phyloP scores from a whole-genome alignment of 208 protist species.

The Trypanosoma melophagium region DNA sequence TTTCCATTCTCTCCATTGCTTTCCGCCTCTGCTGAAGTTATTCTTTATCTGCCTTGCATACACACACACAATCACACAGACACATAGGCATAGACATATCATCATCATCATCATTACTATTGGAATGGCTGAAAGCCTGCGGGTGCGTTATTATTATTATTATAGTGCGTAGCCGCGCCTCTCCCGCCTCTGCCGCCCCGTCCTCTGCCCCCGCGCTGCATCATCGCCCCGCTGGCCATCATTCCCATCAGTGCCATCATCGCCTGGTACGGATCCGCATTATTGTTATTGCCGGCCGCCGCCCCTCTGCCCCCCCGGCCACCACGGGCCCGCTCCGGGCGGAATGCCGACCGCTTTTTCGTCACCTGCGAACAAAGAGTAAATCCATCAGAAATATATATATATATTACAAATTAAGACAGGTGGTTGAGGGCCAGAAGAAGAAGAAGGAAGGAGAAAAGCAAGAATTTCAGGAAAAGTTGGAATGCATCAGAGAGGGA shows the following conservation, averaged over 20 bases:
- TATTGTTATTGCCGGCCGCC: conserved; percentile 20
- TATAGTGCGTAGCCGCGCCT: not conserved
- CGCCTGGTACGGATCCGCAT: conserved; percentile 53
- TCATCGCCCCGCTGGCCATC: conserved; percentile 39
- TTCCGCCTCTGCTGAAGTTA: no score
- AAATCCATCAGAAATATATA: not conserved
- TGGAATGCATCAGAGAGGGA: conserved; percentile 15
- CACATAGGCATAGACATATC: not conserved
- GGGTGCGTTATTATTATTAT: not conserved
- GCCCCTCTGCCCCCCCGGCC: conserved; percentile 31
- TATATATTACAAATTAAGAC: no score
- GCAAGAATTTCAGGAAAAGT: conserved; percentile 9
- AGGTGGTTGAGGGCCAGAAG: no score
- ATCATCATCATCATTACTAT: conserved; percentile 14
- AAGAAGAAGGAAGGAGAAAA: conserved; percentile 11
- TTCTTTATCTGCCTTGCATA: not conserved
- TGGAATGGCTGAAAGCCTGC: conserved; percentile 58
- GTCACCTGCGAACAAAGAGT: conserved; percentile 44
- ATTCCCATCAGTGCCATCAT: conserved; percentile 73
- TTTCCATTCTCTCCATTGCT: no score
- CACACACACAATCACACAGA: conserved; percentile 16
- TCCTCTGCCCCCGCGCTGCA: conserved; percentile 25
- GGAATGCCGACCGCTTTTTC: conserved; percentile 72
- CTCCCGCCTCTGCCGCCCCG: conserved; percentile 25
- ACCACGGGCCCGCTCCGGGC: conserved; percentile 46